phyloP scores from a whole-genome alignment of 2,329 filamentous ascomycete species.

The Diaporthe citrichinensis region DNA sequence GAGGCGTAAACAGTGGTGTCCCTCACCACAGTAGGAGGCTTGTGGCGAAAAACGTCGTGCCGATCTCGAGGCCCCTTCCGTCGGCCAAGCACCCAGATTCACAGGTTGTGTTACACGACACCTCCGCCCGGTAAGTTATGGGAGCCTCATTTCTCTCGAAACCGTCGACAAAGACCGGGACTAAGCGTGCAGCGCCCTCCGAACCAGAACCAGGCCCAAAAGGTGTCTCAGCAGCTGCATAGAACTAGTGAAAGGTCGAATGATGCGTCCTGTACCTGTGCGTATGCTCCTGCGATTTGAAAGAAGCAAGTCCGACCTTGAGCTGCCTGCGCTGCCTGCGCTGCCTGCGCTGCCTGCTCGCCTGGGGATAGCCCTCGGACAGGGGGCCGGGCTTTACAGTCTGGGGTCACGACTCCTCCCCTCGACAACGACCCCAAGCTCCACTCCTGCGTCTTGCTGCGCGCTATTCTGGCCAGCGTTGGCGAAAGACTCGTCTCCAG shows the following conservation, averaged over 20 bases:
- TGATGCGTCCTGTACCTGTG: constrained; percentile 22
- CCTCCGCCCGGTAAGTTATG: not conserved
- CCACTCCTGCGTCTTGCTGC: constrained; percentile 50
- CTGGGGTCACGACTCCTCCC: constrained; percentile 40
- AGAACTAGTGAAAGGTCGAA: constrained; percentile 22
- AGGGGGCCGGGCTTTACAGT: constrained; percentile 34
- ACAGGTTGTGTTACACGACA: not conserved
- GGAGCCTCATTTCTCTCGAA: constrained; percentile 13
- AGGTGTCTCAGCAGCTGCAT: constrained; percentile 1
- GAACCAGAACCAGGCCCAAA: not conserved
- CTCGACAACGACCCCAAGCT: constrained; percentile 53
- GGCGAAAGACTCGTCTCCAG: constrained; percentile 57
- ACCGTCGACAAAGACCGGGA: not conserved
- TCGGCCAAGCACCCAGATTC: constrained; percentile 1
- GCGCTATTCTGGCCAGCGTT: constrained; percentile 43
- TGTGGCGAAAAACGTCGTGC: constrained; percentile 27
- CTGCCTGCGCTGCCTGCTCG: not conserved
- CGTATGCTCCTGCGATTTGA: not conserved
- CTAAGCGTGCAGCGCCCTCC: not conserved
- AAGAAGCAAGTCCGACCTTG: not conserved
- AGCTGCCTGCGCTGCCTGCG: constrained; percentile 2
- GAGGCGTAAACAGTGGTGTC: not conserved
- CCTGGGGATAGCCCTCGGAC: constrained; percentile 10
- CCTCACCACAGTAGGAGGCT: not conserved
- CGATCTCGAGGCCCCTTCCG: constrained; percentile 5